Evolutionary conservation across 116 monocot species (phyloP).

Genomic region (Zostera marina): DNA sequence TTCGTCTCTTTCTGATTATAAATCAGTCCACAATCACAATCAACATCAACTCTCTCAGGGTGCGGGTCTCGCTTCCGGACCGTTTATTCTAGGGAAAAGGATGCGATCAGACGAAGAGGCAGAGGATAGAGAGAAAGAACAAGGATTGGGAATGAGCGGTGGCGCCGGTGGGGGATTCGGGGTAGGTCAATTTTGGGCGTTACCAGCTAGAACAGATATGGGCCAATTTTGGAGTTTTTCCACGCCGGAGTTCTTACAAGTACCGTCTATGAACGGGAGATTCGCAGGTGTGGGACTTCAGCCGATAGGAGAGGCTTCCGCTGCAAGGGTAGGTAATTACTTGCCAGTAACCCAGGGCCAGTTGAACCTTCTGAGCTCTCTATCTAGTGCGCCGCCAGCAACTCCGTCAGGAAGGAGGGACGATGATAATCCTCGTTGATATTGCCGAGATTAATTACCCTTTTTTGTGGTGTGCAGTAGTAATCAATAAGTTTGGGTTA

Average conservation of each 20-base stretch:
- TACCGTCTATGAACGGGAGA: constrained; percentile 15
- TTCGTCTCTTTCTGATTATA: constrained; percentile 9
- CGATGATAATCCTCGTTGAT: constrained; percentile 31
- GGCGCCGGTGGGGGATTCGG: constrained; percentile 5
- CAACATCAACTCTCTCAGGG: constrained; percentile 8
- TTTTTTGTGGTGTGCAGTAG: background rate
- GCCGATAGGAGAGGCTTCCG: constrained; percentile 38
- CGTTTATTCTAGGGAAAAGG: constrained; percentile 45
- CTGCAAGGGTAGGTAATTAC: constrained; percentile 30
- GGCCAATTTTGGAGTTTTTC: constrained; percentile 78
- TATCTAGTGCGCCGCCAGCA: constrained; percentile 18
- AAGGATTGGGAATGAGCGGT: background rate
- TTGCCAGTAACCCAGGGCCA: constrained; percentile 36
- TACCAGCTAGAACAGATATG: constrained; percentile 26
- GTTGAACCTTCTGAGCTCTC: constrained; percentile 30
- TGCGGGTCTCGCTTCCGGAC: constrained; percentile 9
- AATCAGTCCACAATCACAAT: background rate
- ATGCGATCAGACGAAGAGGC: constrained; percentile 19
- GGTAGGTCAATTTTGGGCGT: constrained; percentile 38
- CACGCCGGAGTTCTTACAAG: constrained; percentile 30
- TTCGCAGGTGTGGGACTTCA: constrained; percentile 10
- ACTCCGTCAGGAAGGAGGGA: constrained; percentile 22
- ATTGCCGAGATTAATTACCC: background rate
- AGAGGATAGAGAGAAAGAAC: constrained; percentile 14
- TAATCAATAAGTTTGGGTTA: too few species aligned